Evolutionary conservation across 163 green algal species (phyloP), one percentile per base, ranked within the genome.

Genomic region (Scenedesmus sp.): DNA sequence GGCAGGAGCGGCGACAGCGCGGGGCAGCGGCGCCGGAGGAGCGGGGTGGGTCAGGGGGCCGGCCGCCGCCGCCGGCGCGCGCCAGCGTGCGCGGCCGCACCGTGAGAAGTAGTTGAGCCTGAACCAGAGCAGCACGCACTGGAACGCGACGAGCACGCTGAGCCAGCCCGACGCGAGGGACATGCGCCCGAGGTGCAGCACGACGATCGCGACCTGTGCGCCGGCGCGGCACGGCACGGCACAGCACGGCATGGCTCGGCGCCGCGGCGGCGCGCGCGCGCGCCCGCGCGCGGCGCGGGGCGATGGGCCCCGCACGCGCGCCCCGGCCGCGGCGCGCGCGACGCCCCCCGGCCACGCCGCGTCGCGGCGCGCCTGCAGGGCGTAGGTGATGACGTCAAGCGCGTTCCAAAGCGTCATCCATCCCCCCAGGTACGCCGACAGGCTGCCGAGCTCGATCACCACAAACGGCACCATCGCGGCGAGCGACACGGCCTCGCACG

Each of bases 391-490:
- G 3, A 90, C 48, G 56, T 97, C 92, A 33, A 93, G 64, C 1
- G 85, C 20, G 75, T 95, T 96, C 88, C 74, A 96, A 0, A 91
- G 47, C 53, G 75, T 86, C 1, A 91, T 22, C 92, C 92, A 97
- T 34, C 83, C 82, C 4, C 22, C 88, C 73, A 71, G 93, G 70
- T 81, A 81, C 3, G 74, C 74, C 34, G 48, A 34, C 42, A 81
- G 3, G 10, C 36, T 75, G 33, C 60, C 48, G 9, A 72, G 15
- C 82, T 93, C 87, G 42, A 93, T 90, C 70, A 91, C 85, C 14
- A 94, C 28, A 47, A 96, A 96, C 0, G 92, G 92, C 31, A 85
- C 28, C 90, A 96, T 95, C 66, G 57, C 80, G 5, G 84, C 47
- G 36, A 92, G 58, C 0, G 87, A 58, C 5, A 86, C 26, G 2